Evolutionary conservation across 495 filamentous ascomycete species (phyloP), one percentile per base, ranked within the genome.

Genomic region (Parachaetomium inaequale): DNA sequence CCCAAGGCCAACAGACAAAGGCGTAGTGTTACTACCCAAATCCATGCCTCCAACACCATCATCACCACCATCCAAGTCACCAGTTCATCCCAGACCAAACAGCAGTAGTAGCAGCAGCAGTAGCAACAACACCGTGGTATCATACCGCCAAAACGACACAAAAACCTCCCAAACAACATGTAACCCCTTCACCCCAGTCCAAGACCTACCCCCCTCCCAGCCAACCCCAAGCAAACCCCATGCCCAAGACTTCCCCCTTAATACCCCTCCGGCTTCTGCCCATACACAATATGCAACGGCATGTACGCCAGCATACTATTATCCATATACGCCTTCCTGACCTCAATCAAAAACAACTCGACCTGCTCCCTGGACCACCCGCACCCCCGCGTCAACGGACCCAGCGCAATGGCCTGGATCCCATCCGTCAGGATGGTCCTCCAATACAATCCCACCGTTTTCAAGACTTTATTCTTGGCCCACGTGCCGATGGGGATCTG

Each of bases 401-500:
- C 84, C 49, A 87, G 67, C n/a, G 81, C 85, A 61, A 88, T 83
- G 5, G 85, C 83, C 64, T 85, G 76, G 47, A 87, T 72, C 17
- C 87, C 85, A 64, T 87, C 81, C 2, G 85, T 63, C 42, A 84
- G 66, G 55, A 88, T 85, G 49, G 81, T 85, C 61, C 78, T 75
- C 65, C 78, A 83, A 49, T 80, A 81, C 26, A 81, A 49, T 11
- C 88, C 88, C 25, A 89, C 82, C 62, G 82, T 80, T 69, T 87
- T 88, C 66, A 88, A 67, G 17, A 79, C 75, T 43, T 78, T 80
- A 61, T 90, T 85, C 66, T 76, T 82, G 7, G 87, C 78, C 88
- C 88, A 91, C 1, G 81, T 79, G 1, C 87, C 87, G 59, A 88
- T 78, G 11, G 88, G 88, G 64, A 88, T 77, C 55, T 88, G 86